Conservation (phyloP, 495 filamentous ascomycete species). For the Podospora didyma region DNA sequence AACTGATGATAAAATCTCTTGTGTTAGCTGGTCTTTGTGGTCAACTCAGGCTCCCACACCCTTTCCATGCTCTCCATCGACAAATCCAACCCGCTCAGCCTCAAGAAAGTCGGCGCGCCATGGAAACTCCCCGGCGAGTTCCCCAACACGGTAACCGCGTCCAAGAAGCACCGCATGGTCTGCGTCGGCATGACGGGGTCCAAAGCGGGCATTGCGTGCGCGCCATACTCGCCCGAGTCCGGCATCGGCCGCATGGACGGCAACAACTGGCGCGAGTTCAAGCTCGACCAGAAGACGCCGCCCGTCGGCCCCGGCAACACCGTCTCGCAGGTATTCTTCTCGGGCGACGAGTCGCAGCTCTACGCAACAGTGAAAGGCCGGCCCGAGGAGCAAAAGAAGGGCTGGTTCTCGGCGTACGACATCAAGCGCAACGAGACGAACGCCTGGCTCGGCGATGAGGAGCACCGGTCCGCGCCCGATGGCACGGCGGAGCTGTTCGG, state of each 20-base stretch:
- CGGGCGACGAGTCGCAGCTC: slow-evolving; percentile 44
- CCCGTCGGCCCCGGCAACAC: slow-evolving; percentile 52
- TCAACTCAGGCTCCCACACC: slow-evolving; percentile 59
- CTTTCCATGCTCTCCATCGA: slow-evolving; percentile 51
- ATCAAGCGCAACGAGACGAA: slow-evolving; percentile 20
- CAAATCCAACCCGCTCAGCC: slow-evolving; percentile 35
- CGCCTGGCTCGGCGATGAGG: slow-evolving; percentile 15
- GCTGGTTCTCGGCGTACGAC: slow-evolving; percentile 44
- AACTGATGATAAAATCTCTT: too few relatives aligned
- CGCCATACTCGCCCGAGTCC: slow-evolving; percentile 29
- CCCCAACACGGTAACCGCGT: slow-evolving; percentile 53
- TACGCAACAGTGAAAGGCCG: slow-evolving; percentile 55
- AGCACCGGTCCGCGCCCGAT: slow-evolving; percentile 29
- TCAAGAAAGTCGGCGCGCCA: slow-evolving; percentile 26
- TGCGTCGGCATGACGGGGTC: slow-evolving; percentile 55
- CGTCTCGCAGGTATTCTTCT: slow-evolving; percentile 54
- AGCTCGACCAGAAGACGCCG: slow-evolving; percentile 48
- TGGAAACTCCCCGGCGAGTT: slow-evolving; percentile 48
- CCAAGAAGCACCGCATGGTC: slow-evolving; percentile 39
- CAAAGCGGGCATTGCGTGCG: slow-evolving; percentile 51
- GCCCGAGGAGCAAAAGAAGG: slow-evolving; percentile 48
- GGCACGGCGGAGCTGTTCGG: slow-evolving; percentile 57
- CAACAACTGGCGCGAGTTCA: slow-evolving; percentile 41
- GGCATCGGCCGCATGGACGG: slow-evolving; percentile 33
- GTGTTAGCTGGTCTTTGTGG: slow-evolving; percentile 46